A percentile compares a stretch with the other conserved stretches of the same genome.
phyloP scores from a whole-genome alignment of 1,284 basidiomycete genomes.

The Ceratobasidium sp. region DNA sequence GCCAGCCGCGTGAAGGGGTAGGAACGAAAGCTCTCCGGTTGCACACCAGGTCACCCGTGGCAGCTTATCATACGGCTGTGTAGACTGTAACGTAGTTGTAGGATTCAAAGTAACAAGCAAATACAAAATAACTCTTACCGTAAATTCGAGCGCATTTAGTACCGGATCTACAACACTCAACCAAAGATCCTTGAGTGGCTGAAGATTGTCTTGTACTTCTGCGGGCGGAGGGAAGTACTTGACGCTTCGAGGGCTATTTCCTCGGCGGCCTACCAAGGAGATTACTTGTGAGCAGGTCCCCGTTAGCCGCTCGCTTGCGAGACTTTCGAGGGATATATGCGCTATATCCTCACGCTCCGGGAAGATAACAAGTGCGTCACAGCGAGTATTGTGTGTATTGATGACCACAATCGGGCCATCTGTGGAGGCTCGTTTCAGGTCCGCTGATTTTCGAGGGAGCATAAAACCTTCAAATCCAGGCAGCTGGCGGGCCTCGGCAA shows the following conservation, averaged over 20 bases:
- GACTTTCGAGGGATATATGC: constrained; percentile 32
- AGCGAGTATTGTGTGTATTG: constrained; percentile 30
- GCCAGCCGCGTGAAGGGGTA: constrained; percentile 23
- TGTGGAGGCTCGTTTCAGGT: constrained; percentile 19
- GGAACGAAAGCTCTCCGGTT: constrained; percentile 13
- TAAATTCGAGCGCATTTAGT: neutral
- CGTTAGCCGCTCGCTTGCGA: too few species aligned
- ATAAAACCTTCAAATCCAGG: neutral
- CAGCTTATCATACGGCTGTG: neutral
- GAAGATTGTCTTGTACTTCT: neutral
- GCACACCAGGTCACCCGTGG: constrained; percentile 29
- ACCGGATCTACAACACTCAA: constrained; percentile 28
- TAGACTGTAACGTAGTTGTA: neutral
- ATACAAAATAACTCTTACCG: neutral
- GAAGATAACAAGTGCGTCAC: neutral
- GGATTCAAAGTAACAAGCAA: neutral
- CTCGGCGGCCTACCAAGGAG: neutral
- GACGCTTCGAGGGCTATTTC: neutral
- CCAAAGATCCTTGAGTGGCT: constrained; percentile 22
- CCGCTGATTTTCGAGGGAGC: too few species aligned
- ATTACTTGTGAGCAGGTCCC: neutral
- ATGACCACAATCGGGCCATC: constrained; percentile 46
- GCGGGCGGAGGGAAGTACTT: neutral
- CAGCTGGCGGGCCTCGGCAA: constrained; percentile 36
- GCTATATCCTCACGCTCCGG: neutral